Conservation (phyloP, 192 early-diverging fungal species). For the Linnemannia exigua region DNA sequence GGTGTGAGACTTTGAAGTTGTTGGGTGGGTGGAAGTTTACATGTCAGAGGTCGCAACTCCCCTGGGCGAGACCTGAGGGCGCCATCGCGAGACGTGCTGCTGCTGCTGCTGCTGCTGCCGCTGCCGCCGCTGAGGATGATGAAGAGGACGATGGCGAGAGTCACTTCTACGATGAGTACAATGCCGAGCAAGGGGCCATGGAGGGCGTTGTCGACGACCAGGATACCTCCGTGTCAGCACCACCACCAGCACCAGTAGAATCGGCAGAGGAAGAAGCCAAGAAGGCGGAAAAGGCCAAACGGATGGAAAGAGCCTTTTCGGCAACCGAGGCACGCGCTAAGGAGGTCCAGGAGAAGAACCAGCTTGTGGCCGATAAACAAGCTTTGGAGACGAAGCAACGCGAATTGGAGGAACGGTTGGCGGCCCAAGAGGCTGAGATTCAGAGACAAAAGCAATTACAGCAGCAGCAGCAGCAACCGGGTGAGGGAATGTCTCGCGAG, state of each 20-base stretch:
- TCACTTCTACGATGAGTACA: conserved; percentile 12
- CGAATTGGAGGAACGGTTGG: conserved; percentile 5
- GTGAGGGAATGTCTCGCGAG: not conserved
- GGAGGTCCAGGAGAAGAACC: conserved; percentile 18
- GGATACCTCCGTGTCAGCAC: not conserved
- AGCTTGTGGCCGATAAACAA: conserved; percentile 4
- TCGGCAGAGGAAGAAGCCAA: not conserved
- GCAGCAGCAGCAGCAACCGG: conserved; percentile 1
- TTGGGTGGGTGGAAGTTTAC: conserved; percentile 87
- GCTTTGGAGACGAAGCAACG: conserved; percentile 2
- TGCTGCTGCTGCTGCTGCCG: not conserved
- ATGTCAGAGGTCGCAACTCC: conserved; percentile 62
- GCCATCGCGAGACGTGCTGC: not conserved
- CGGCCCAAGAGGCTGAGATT: not conserved
- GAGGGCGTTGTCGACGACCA: not conserved
- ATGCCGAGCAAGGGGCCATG: not conserved
- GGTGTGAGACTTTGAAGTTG: conserved; percentile 84
- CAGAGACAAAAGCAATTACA: not conserved
- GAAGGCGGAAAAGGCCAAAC: not conserved
- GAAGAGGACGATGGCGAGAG: conserved; percentile 29
- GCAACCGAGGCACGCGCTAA: conserved; percentile 16
- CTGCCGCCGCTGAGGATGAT: not conserved
- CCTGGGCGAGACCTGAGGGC: conserved; percentile 23
- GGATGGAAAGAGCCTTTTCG: not conserved
- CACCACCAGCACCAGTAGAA: conserved; percentile 9